Percentiles rank a stretch among this genome's conserved stretches.
phyloP scores from a whole-genome alignment of 208 protist genomes.

The Strigomonas culicis region DNA sequence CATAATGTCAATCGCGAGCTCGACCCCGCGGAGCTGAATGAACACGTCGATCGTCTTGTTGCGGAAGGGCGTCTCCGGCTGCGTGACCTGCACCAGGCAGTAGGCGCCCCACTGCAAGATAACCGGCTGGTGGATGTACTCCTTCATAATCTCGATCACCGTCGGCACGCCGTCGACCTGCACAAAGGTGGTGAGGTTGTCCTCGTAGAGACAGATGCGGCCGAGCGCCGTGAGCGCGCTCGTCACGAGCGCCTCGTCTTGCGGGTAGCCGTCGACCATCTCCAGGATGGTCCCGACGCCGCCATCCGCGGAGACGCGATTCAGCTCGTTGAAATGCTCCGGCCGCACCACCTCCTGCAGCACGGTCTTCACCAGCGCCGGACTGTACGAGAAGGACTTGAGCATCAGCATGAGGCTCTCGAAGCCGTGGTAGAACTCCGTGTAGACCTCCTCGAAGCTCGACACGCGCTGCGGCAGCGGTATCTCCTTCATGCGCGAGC shows the following conservation, averaged over 20 bases:
- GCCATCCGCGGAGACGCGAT: conserved; percentile 36
- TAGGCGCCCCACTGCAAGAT: conserved; percentile 76
- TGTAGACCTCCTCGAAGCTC: conserved; percentile 51
- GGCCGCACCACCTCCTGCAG: conserved; percentile 40
- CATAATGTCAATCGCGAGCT: conserved; percentile 52
- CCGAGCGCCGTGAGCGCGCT: conserved; percentile 58
- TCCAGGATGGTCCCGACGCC: conserved; percentile 75
- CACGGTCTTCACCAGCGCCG: conserved; percentile 42
- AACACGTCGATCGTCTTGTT: conserved; percentile 36
- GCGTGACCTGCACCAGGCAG: conserved; percentile 49
- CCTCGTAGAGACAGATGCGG: conserved; percentile 55
- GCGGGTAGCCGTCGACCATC: conserved; percentile 71
- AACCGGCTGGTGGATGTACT: conserved; percentile 51
- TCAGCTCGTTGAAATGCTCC: conserved; percentile 25
- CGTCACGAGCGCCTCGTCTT: conserved; percentile 60
- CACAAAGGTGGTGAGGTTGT: conserved; percentile 54
- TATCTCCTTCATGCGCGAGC: conserved; percentile 7
- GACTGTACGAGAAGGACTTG: conserved; percentile 61
- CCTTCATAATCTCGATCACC: conserved; percentile 80
- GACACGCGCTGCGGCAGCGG: conserved; percentile 39
- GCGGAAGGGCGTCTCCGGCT: conserved; percentile 21
- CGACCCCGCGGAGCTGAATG: conserved; percentile 35
- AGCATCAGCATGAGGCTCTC: conserved; percentile 69
- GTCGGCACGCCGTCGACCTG: conserved; percentile 66
- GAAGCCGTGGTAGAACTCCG: conserved; percentile 68